These are phyloP conservation scores for Lachnellula occidentalis DNA, from an alignment of 2,329 filamentous ascomycete genomes.

Conservation along the genomic window DNA sequence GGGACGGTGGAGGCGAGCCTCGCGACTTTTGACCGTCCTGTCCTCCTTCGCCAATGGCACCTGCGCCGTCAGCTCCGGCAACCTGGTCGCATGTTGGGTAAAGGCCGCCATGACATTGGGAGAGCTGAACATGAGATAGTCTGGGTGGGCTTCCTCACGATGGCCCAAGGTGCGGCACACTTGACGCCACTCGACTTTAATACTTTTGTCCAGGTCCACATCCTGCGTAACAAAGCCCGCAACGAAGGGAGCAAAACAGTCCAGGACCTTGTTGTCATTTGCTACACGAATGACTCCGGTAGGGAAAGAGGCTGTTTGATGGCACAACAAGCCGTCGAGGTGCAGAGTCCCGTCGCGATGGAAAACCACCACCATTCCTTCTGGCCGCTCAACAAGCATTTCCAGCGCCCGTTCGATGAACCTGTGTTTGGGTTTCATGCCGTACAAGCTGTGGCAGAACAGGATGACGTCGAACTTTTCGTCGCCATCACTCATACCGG, in stretches of 20 bases:
- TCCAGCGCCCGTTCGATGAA: conserved; percentile 43
- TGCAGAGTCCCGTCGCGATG: conserved; percentile 44
- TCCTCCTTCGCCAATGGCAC: conserved; percentile 30
- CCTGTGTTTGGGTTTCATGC: conserved; percentile 44
- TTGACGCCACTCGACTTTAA: conserved; percentile 42
- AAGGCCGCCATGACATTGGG: conserved; percentile 49
- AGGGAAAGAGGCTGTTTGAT: conserved; percentile 43
- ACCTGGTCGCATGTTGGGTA: conserved; percentile 38
- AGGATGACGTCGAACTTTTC: conserved; percentile 50
- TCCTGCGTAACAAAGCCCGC: conserved; percentile 39
- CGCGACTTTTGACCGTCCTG: conserved; percentile 43
- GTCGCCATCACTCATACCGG: conserved; percentile 18
- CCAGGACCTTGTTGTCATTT: conserved; percentile 41
- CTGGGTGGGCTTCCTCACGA: conserved; percentile 33
- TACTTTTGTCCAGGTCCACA: conserved; percentile 24
- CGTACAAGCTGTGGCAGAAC: conserved; percentile 62
- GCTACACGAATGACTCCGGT: conserved; percentile 38
- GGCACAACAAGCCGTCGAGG: conserved; percentile 43
- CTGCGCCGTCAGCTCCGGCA: conserved; percentile 38
- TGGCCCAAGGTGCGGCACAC: conserved; percentile 45
- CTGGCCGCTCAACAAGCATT: conserved; percentile 39
- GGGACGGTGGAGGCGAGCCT: conserved; percentile 42
- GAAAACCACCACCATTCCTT: conserved; percentile 46
- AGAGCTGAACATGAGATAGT: conserved; percentile 41
- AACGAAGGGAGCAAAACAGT: conserved; percentile 49